Evolutionary conservation across 495 filamentous ascomycete genomes (phyloP).

Genomic region (Neurospora sp.): DNA sequence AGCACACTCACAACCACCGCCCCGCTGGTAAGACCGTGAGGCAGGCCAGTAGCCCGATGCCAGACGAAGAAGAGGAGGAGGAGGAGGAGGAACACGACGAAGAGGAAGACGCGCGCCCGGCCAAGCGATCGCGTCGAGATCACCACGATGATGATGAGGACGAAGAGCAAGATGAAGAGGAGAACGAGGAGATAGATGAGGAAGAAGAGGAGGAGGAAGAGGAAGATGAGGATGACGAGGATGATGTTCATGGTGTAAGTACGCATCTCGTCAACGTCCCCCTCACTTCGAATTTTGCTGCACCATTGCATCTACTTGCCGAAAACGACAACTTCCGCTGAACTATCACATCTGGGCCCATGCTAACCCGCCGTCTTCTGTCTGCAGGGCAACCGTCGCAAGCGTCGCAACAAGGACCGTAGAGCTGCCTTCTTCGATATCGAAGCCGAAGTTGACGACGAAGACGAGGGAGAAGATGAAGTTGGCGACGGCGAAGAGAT

Average conservation of each 20-base stretch:
- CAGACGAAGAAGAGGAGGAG: constrained; percentile 26
- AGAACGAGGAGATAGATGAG: constrained; percentile 37
- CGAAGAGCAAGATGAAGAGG: constrained; percentile 31
- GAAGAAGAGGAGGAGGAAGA: constrained; percentile 53
- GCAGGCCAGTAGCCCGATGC: constrained; percentile 14
- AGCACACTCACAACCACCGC: not conserved
- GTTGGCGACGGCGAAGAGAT: constrained; percentile 80
- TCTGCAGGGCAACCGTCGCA: constrained; percentile 60
- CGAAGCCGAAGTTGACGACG: constrained; percentile 92
- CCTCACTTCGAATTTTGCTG: not conserved
- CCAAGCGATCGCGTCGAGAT: constrained; percentile 12
- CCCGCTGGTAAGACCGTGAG: constrained; percentile 1
- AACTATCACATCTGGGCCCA: not conserved
- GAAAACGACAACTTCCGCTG: not conserved
- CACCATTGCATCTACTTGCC: not conserved
- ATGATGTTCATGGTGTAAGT: constrained; percentile 31
- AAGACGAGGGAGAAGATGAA: constrained; percentile 81
- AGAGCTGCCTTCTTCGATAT: constrained; percentile 84
- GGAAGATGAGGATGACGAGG: constrained; percentile 31
- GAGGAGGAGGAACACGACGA: constrained; percentile 36
- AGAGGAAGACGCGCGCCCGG: constrained; percentile 12
- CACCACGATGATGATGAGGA: constrained; percentile 32
- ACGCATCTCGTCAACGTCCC: not conserved
- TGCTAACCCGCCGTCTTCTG: constrained; percentile 1
- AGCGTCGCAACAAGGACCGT: constrained; percentile 56